Base-by-base conservation (phyloP, 306 rosid species). In the Medicago lupulina region DNA sequence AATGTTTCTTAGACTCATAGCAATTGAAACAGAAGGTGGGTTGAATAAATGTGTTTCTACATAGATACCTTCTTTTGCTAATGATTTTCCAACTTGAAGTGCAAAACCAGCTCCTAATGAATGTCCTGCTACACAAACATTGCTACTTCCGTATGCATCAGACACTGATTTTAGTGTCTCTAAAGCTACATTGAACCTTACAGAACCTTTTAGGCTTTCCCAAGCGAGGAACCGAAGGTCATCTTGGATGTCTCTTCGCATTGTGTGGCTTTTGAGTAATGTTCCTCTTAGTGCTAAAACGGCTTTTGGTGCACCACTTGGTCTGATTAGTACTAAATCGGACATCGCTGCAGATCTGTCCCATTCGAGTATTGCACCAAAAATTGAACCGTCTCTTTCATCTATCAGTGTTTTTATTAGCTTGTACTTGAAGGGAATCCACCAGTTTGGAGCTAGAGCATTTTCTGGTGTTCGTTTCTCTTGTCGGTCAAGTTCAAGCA, bases 71-170 rank as follows among this genome's bases (percentile, higher is more conserved):
- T 95, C 96, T 78, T 90, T 95, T 11, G 99, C 99, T 34, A 95
- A 63, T 31, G 93, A 84, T 61, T 95, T 95, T 57, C 98, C 99
- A 1, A 95, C 92, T 73, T 95, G 97, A 70, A 95, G 96, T 78
- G 97, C 96, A 76, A 95, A 92, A 2, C 99, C 97, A 39, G 99
- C 99, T 5, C 97, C 99, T 28, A 95, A 68, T n/a, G 97, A 95
- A 76, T 92, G 99, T 7, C 99, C 99, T 4, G 99, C 92, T 55
- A 90, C 73, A 19, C 97, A 92, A 3, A 95, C 92, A 84, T 90
- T 95, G 38, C 78, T 74, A 68, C 97, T 90, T 65, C 99, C 99
- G 47, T 84, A 90, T 36, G 68, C 70, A 54, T 88, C 84, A 3
- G 92, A 89, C 36, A 84, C 83, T 1, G 88, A 83, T 71, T 85